Percentiles rank a stretch among this genome's conserved stretches.
Evolutionary conservation across 768 basidiomycete genomes (phyloP).

Genomic region (Pulveroboletus sp.): DNA sequence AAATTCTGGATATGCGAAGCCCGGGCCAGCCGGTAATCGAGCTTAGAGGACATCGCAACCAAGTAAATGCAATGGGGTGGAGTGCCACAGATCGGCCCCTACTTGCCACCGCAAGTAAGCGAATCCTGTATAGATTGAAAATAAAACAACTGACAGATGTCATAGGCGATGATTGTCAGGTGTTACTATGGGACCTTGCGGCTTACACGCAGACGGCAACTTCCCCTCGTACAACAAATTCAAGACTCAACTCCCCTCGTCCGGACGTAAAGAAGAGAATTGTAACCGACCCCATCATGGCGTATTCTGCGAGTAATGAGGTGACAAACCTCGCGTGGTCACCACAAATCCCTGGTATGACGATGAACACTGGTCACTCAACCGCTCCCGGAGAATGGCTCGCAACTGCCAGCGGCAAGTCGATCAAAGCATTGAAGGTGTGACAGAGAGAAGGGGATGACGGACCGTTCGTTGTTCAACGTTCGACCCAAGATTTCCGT

Average conservation of each 20-base stretch:
- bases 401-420: conserved; percentile 77
- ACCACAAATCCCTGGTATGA: conserved; percentile 74
- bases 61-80: conserved; percentile 89
- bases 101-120: conserved; percentile 81
- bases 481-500: no score
- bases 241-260: conserved; percentile 74
- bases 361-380: conserved; percentile 68
- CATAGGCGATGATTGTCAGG: conserved; percentile 87
- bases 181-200: conserved; percentile 89
- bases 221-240: conserved; percentile 65
- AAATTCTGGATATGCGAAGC: conserved; percentile 95
- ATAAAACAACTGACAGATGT: neutral
- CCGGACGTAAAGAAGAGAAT: conserved; percentile 76
- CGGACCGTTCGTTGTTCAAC: neutral
- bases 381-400: conserved; percentile 83
- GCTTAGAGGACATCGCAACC: conserved; percentile 74
- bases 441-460: conserved; percentile 31
- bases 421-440: conserved; percentile 77
- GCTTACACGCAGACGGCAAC: conserved; percentile 56
- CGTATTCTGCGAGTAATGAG: conserved; percentile 73
- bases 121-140: neutral
- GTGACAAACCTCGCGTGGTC: conserved; percentile 88
- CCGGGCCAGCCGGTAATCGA: conserved; percentile 96
- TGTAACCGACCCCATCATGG: conserved; percentile 76
- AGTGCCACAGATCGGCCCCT: conserved; percentile 79